Evolutionary conservation across 495 filamentous ascomycete species (phyloP).

Genomic region (Penicillium soppii): DNA sequence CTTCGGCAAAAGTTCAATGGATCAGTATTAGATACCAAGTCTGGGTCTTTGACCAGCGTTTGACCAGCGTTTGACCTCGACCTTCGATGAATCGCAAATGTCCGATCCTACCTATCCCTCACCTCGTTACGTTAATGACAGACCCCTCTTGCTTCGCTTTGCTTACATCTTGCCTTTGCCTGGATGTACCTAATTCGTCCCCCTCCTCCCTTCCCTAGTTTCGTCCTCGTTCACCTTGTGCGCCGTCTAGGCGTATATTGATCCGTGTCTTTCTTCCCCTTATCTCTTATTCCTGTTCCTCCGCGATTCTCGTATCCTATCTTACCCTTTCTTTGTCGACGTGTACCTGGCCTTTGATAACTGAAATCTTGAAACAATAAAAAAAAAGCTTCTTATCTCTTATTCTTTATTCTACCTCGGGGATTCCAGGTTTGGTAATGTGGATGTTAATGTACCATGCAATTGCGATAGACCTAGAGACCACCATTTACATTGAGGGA

Average conservation of each 20-base stretch:
- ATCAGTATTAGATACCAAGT: slow-evolving; percentile 30
- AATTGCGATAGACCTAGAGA: too few species aligned
- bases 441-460: too few species aligned
- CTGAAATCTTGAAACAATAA: slow-evolving; percentile 4
- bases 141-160: slow-evolving; percentile 16
- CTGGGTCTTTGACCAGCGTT: slow-evolving; percentile 18
- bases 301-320: neutral
- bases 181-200: slow-evolving; percentile 3
- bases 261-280: slow-evolving; percentile 13
- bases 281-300: slow-evolving; percentile 7
- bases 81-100: slow-evolving; percentile 19
- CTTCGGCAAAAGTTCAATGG: slow-evolving; percentile 37
- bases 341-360: slow-evolving; percentile 5
- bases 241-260: slow-evolving; percentile 3
- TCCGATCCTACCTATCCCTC: slow-evolving; percentile 5
- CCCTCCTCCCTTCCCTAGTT: neutral
- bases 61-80: slow-evolving; percentile 17
- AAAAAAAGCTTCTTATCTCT: slow-evolving; percentile 5
- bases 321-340: neutral
- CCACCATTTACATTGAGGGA: too few species aligned
- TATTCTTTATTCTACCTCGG: too few species aligned
- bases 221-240: slow-evolving; percentile 6
- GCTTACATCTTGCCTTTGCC: slow-evolving; percentile 6
- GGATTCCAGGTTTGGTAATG: too few species aligned
- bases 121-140: slow-evolving; percentile 3